Conservation (phyloP, 1,139 yeast species). For the Candida tetrigidarum region DNA sequence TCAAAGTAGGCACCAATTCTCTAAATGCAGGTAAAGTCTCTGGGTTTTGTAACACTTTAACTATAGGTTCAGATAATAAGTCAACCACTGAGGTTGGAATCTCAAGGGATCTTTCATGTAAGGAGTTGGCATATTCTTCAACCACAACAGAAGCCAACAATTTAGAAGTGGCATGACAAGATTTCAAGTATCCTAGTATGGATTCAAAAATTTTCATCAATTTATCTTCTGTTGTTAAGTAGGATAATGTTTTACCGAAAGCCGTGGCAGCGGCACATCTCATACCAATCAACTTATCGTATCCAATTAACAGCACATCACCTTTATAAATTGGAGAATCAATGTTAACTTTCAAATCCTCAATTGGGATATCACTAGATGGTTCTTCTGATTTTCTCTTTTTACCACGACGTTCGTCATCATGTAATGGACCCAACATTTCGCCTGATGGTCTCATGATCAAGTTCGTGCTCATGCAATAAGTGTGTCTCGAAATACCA, state of each 20-base stretch:
- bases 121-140: slow-evolving; percentile 66
- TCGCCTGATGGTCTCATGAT: slow-evolving; percentile 84
- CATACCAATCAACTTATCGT: slow-evolving; percentile 73
- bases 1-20: slow-evolving; percentile 85
- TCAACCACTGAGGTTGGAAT: slow-evolving; percentile 19
- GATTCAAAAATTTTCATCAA: slow-evolving; percentile 41
- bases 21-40: slow-evolving; percentile 61
- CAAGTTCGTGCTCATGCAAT: slow-evolving; percentile 75
- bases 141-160: slow-evolving; percentile 69
- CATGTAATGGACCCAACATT: slow-evolving; percentile 36
- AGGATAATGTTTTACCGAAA: slow-evolving; percentile 70
- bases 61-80: slow-evolving; percentile 33
- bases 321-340: slow-evolving; percentile 94
- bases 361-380: slow-evolving; percentile 55
- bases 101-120: slow-evolving; percentile 23
- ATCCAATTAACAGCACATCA: slow-evolving; percentile 85
- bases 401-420: slow-evolving; percentile 27
- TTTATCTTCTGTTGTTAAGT: slow-evolving; percentile 44
- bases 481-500: slow-evolving; percentile 89
- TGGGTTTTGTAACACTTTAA: slow-evolving; percentile 46
- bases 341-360: slow-evolving; percentile 72
- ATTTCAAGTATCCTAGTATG: slow-evolving; percentile 47
- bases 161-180: slow-evolving; percentile 82
- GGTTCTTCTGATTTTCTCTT: slow-evolving; percentile 38
- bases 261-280: slow-evolving; percentile 80